Percentiles rank a stretch among this genome's conserved stretches.
Evolutionary conservation across 495 filamentous ascomycete genomes (phyloP).

Genomic region (Trichocladium uniseriatum): DNA sequence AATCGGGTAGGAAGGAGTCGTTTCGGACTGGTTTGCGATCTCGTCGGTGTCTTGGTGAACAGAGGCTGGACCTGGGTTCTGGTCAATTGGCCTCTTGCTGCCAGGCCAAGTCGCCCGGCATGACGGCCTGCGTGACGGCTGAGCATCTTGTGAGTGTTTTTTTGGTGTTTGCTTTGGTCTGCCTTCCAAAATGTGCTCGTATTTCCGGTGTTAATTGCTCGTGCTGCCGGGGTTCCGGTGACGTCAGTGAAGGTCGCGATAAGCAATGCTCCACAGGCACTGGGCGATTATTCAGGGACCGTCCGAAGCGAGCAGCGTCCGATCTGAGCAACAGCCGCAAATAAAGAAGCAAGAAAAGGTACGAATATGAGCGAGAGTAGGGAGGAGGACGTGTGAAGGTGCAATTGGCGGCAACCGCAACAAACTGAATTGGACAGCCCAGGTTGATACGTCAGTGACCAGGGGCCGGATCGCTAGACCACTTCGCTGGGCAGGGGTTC

Average conservation of each 20-base stretch:
- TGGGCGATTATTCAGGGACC: neutral
- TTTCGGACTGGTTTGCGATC: neutral
- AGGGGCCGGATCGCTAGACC: no score
- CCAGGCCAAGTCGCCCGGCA: neutral
- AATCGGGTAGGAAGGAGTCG: neutral
- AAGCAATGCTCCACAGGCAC: neutral
- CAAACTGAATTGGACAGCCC: neutral
- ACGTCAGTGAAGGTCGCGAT: constrained; percentile 1
- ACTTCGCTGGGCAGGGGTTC: no score
- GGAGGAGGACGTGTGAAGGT: no score
- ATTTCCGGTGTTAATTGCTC: neutral
- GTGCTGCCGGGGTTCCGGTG: neutral
- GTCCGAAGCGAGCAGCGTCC: neutral
- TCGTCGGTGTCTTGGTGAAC: neutral
- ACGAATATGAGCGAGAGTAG: neutral
- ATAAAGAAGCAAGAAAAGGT: neutral
- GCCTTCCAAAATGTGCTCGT: no score
- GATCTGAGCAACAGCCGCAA: neutral
- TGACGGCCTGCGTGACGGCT: constrained; percentile 7
- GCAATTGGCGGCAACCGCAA: no score
- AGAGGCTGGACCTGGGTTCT: constrained; percentile 5
- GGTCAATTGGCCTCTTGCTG: neutral
- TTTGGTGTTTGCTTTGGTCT: neutral
- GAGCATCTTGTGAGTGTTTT: constrained; percentile 3
- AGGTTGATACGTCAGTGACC: constrained; percentile 1